These are phyloP conservation scores for Phylloporus sp. DNA, from an alignment of 768 basidiomycete species.

Conservation along the genomic window DNA sequence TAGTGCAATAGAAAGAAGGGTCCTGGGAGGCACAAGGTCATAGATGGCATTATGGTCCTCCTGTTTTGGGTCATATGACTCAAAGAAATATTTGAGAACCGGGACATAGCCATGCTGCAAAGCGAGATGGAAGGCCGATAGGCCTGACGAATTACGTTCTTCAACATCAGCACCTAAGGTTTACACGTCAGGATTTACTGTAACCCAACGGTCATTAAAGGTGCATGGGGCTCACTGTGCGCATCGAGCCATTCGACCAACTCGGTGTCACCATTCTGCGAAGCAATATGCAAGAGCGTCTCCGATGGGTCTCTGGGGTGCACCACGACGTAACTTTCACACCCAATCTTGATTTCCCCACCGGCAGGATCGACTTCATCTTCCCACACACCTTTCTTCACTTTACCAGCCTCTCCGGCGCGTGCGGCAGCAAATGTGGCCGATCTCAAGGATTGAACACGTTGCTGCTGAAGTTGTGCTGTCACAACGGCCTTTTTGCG, in stretches of 20 bases:
- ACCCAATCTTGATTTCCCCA: constrained; percentile 59
- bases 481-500: constrained; percentile 47
- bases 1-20: constrained; percentile 54
- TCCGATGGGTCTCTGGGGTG: constrained; percentile 54
- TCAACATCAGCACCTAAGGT: constrained; percentile 65
- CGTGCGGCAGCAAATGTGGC: constrained; percentile 65
- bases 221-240: constrained; percentile 52
- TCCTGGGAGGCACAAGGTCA: constrained; percentile 34
- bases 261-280: constrained; percentile 48
- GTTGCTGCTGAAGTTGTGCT: constrained; percentile 43
- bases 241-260: constrained; percentile 68
- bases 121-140: constrained; percentile 67
- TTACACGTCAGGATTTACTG: constrained; percentile 17
- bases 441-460: constrained; percentile 55
- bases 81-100: constrained; percentile 58
- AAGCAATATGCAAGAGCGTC: constrained; percentile 68
- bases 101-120: constrained; percentile 48
- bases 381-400: constrained; percentile 68
- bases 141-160: constrained; percentile 55
- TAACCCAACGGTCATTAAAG: constrained; percentile 22
- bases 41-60: constrained; percentile 51
- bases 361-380: constrained; percentile 67
- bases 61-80: constrained; percentile 53
- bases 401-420: constrained; percentile 44
- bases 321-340: constrained; percentile 46